A percentile compares a stretch with the other conserved stretches of the same genome.
Evolutionary conservation across 228 moss, liverwort and hornwort genomes (phyloP).

Genomic region (Sphagnum fallax): DNA sequence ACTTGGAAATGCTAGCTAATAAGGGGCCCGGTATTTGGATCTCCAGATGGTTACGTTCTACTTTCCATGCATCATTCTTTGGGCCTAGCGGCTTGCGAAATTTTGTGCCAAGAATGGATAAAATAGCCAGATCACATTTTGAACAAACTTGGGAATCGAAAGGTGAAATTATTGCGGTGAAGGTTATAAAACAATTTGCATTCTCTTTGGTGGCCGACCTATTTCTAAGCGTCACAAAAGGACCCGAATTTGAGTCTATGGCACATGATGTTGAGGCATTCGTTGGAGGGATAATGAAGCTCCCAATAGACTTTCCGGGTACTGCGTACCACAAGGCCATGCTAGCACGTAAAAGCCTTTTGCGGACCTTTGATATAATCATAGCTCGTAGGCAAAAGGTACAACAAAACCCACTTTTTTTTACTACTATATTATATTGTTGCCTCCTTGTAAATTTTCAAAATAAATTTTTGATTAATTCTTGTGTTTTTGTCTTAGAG

Average conservation of each 20-base stretch:
- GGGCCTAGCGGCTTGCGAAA: slow-evolving; percentile 20
- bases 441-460: background rate
- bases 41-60: too few species aligned
- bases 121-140: slow-evolving; percentile 14
- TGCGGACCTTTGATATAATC: slow-evolving; percentile 5
- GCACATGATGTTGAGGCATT: background rate
- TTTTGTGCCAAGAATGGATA: slow-evolving; percentile 26
- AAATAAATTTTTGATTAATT: too few species aligned
- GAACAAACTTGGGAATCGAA: slow-evolving; percentile 18
- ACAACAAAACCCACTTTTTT: background rate
- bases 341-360: slow-evolving; percentile 3
- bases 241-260: slow-evolving; percentile 4
- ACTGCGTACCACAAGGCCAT: slow-evolving; percentile 15
- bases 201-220: slow-evolving; percentile 15
- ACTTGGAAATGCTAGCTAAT: too few species aligned
- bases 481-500: too few species aligned
- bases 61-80: slow-evolving; percentile 11
- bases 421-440: background rate
- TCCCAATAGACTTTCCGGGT: slow-evolving; percentile 36
- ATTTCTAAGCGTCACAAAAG: slow-evolving; percentile 14
- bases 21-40: too few species aligned
- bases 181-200: slow-evolving; percentile 21
- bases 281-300: slow-evolving; percentile 5
- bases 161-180: slow-evolving; percentile 11
- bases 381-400: slow-evolving; percentile 28